Conservation (phyloP, 2,329 filamentous ascomycete genomes). For the Nigrograna mackinnonii region DNA sequence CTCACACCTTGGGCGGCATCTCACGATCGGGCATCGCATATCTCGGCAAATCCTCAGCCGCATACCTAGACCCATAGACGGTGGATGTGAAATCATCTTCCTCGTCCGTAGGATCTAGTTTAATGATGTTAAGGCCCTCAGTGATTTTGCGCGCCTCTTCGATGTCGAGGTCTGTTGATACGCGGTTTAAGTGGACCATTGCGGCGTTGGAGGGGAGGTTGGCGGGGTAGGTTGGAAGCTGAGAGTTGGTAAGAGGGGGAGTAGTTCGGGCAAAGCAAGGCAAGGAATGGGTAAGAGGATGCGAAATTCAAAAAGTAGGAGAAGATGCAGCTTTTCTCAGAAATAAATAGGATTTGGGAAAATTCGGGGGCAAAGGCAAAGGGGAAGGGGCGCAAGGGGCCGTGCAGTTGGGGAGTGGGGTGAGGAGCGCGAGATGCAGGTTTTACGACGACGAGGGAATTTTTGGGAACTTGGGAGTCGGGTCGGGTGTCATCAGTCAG, state of each 20-base stretch:
- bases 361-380: too few species aligned
- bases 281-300: too few species aligned
- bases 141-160: conserved; percentile 22
- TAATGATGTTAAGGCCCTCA: conserved; percentile 22
- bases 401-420: too few species aligned
- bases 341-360: too few species aligned
- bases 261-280: too few species aligned
- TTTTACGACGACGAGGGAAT: too few species aligned
- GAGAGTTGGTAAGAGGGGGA: background rate
- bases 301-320: too few species aligned
- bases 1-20: conserved; percentile 80
- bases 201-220: conserved; percentile 14
- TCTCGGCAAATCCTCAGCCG: conserved; percentile 76
- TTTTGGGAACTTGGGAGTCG: too few species aligned
- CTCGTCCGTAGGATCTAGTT: conserved; percentile 32
- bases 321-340: too few species aligned
- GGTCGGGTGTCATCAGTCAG: too few species aligned
- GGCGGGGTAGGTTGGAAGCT: background rate
- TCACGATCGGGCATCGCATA: conserved; percentile 81
- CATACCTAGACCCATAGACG: conserved; percentile 87
- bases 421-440: too few species aligned
- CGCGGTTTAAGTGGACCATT: conserved; percentile 55
- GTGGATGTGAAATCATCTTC: conserved; percentile 68
- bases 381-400: too few species aligned
- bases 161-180: conserved; percentile 46